Evolutionary conservation across 2,329 filamentous ascomycete species (phyloP).

Genomic region (Phaeosphaeriaceae sp.): DNA sequence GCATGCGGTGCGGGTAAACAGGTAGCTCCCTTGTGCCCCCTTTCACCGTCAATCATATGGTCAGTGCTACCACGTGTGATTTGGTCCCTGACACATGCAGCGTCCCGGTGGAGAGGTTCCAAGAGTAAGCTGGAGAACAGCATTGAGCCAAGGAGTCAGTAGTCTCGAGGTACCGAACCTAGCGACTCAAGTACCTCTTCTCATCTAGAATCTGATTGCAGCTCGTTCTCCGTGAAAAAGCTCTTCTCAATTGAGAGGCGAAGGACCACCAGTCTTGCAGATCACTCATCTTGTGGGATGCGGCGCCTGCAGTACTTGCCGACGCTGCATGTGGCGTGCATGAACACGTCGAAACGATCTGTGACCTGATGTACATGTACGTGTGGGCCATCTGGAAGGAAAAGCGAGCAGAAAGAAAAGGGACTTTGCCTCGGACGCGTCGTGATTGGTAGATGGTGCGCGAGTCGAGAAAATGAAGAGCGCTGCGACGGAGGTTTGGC

Average conservation of each 20-base stretch:
- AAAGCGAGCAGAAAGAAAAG: neutral
- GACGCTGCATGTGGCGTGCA: neutral
- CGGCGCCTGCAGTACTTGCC: neutral
- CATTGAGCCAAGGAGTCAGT: neutral
- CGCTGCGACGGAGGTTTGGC: constrained; percentile 35
- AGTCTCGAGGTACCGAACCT: neutral
- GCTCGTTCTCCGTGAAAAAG: neutral
- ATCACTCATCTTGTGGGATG: neutral
- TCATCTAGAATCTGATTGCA: neutral
- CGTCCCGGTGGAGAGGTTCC: constrained; percentile 1
- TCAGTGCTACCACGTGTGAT: constrained; percentile 26
- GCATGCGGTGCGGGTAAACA: neutral
- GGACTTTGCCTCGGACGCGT: neutral
- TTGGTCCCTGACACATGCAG: constrained; percentile 14
- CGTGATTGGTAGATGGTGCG: constrained; percentile 2
- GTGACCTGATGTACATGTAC: neutral
- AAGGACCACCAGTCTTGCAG: neutral
- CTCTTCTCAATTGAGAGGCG: neutral
- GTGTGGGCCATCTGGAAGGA: constrained; percentile 1
- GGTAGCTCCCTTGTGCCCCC: neutral
- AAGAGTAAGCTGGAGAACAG: neutral
- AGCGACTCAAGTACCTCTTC: neutral
- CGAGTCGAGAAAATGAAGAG: constrained; percentile 39
- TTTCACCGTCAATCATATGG: constrained; percentile 7
- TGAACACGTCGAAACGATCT: neutral